Evolutionary conservation across 768 basidiomycete species (phyloP).

Genomic region (Boletus subcaerulescens): DNA sequence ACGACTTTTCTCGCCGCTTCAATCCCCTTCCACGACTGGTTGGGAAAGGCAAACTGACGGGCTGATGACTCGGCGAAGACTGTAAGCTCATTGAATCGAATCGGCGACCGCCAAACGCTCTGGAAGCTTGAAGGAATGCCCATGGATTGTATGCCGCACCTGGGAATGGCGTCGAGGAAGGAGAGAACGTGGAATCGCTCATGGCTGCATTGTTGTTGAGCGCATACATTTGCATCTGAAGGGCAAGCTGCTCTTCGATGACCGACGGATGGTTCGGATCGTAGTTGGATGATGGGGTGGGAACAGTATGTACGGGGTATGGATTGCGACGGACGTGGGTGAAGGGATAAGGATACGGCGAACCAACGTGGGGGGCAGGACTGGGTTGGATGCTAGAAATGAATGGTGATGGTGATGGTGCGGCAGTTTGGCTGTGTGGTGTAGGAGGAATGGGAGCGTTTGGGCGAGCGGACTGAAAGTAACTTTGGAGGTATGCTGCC

Average conservation of each 20-base stretch:
- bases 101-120: slow-evolving; percentile 43
- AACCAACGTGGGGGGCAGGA: slow-evolving; percentile 58
- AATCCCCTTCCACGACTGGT: slow-evolving; percentile 43
- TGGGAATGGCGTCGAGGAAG: slow-evolving; percentile 71
- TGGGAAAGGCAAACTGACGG: slow-evolving; percentile 45
- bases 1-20: slow-evolving; percentile 43
- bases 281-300: slow-evolving; percentile 36
- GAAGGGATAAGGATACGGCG: slow-evolving; percentile 79
- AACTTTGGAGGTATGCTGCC: slow-evolving; percentile 56
- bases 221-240: slow-evolving; percentile 78
- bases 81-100: slow-evolving; percentile 59
- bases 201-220: slow-evolving; percentile 61
- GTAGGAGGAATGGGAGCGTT: slow-evolving; percentile 79
- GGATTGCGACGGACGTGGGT: slow-evolving; percentile 62
- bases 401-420: slow-evolving; percentile 69
- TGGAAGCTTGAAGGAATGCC: slow-evolving; percentile 62
- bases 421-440: slow-evolving; percentile 70
- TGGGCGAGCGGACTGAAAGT: slow-evolving; percentile 59
- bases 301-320: slow-evolving; percentile 38
- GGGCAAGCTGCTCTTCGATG: slow-evolving; percentile 67
- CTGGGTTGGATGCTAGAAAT: slow-evolving; percentile 53
- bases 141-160: slow-evolving; percentile 64
- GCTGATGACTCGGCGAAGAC: slow-evolving; percentile 34
- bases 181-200: slow-evolving; percentile 75
- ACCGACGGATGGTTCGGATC: slow-evolving; percentile 44